Evolutionary conservation across 2,329 filamentous ascomycete species (phyloP), one percentile per base, ranked within the genome.

Genomic region (Diaporthe sp.): DNA sequence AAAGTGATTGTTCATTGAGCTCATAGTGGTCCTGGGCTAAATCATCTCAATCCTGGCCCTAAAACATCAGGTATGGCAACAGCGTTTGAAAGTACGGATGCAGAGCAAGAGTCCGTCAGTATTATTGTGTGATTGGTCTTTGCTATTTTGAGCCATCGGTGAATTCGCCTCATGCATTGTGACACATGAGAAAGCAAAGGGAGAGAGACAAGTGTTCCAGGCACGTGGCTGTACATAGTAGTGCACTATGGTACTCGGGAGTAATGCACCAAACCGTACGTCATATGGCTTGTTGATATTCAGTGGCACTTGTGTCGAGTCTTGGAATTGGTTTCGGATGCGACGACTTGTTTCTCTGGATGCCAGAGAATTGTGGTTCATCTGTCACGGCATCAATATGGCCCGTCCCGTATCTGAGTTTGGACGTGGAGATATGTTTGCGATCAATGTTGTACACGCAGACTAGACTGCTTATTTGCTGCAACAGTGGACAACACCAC

Each of bases 321-420:
- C 44, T 51, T 37, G 62, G 31, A 12, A 2, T n/a, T 37, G 19
- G 62, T 68, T 68, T 68, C 62, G 62, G 62, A 53, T 53, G n/a
- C 1, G 1, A 28, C 7, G 31, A 39, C 9, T 39, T 68, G 62
- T 8, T n/a, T 53, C 62, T 34, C 46, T 17, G 6, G 2, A 15
- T 53, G 44, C 46, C 46, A 25, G 62, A 68, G 62, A 68, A 68
- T 37, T 68, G 46, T 68, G 62, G 62, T 8, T 51, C 62, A 68
- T 39, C 1, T n/a, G 46, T 46, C n/a, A 42, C 31, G 46, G 46
- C 62, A 68, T 37, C 13, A 7, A 10, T 10, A 25, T 25, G 46
- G 62, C 31, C 39, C 62, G 61, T 34, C 17, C 19, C 22, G 25
- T 5, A 9, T 53, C 17, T 60, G 57, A 34, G 37, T 53, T 25